Conservation (phyloP, 1,284 basidiomycete genomes). For the Tylopilus sp. region DNA sequence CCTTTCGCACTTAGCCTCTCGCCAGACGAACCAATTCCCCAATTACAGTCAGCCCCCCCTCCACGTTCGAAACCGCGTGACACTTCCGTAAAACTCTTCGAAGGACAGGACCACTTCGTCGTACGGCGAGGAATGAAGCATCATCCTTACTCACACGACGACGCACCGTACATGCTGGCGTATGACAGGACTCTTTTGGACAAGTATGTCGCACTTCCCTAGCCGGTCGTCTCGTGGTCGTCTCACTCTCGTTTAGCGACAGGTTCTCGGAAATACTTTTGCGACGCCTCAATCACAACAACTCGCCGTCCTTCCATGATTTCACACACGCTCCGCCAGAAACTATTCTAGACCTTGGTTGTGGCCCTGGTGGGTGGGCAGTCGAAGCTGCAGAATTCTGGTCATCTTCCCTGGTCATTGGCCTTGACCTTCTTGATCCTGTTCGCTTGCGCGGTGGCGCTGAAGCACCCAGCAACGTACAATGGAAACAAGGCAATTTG, state of each 20-base stretch:
- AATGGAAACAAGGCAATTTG: slow-evolving; percentile 63
- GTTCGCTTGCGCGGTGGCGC: slow-evolving; percentile 32
- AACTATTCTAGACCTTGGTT: slow-evolving; percentile 67
- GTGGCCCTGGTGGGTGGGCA: slow-evolving; percentile 65
- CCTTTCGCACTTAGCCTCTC: slow-evolving; percentile 2
- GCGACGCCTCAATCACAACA: slow-evolving; percentile 45
- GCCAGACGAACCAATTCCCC: slow-evolving; percentile 1
- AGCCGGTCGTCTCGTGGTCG: slow-evolving; percentile 1
- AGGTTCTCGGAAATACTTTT: slow-evolving; percentile 51
- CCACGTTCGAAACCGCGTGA: slow-evolving; percentile 6
- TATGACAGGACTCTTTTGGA: slow-evolving; percentile 56
- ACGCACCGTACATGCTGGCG: slow-evolving; percentile 61
- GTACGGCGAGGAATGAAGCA: slow-evolving; percentile 44
- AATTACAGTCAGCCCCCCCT: neutral
- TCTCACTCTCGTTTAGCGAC: slow-evolving; percentile 44
- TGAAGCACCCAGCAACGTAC: slow-evolving; percentile 43
- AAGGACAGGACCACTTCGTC: slow-evolving; percentile 37
- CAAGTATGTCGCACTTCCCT: slow-evolving; percentile 42
- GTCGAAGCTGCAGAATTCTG: slow-evolving; percentile 56
- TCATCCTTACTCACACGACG: slow-evolving; percentile 47
- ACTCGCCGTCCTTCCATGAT: slow-evolving; percentile 56
- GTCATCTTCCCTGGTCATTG: slow-evolving; percentile 54
- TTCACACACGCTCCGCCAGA: slow-evolving; percentile 49
- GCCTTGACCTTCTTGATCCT: slow-evolving; percentile 61
- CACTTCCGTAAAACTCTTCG: slow-evolving; percentile 22